Base-by-base conservation (phyloP, 345 rosid species). In the Ceriops zippeliana region DNA sequence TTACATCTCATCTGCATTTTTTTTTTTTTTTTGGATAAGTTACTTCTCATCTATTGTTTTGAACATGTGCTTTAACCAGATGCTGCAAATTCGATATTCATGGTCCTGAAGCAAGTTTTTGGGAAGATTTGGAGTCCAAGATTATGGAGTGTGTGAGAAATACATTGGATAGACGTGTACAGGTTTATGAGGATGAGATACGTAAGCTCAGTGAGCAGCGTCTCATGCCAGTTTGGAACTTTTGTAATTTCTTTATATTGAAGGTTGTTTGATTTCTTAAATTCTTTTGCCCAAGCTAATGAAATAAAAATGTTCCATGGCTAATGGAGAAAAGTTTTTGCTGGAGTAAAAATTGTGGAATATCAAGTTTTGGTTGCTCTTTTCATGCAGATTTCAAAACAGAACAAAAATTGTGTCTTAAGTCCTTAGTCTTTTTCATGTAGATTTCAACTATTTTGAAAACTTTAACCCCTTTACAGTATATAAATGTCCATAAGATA, bases 111-210 rank as follows among this genome's bases (percentile, higher is more conserved):
- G 78, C 92, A 70, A 79, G 60, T 68, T 89, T 95, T 73, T 95
- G 99, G 99, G 99, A 91, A 67, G 99, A 91, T 77, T 80, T 91
- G 70, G 97, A 90, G 71, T 81, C 84, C 49, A 95, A 89, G 85
- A 80, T 90, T 68, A 88, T 86, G 63, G 97, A 95, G 81, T 90
- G 87, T 72, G 83, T 87, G 67, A 85, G 84, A 80, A 95, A 87
- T 84, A 88, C 93, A 63, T 78, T 95, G 84, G 99, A 89, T 74
- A 89, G 85, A 76, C 93, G 97, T 28, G 89, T 83, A 35, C 97
- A 90, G 57, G 90, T 95, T 81, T 91, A 88, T 58, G 97, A 95
- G 84, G 97, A 95, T 76, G 99, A 95, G 79, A 85, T 95, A 84
- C 90, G 96, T 66, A 91, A 95, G 84, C 93, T 91, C 65, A 91